Percentiles rank a stretch among this genome's conserved stretches.
phyloP scores from a whole-genome alignment of 257 asterid genomes.

The Phtheirospermum japonicum region DNA sequence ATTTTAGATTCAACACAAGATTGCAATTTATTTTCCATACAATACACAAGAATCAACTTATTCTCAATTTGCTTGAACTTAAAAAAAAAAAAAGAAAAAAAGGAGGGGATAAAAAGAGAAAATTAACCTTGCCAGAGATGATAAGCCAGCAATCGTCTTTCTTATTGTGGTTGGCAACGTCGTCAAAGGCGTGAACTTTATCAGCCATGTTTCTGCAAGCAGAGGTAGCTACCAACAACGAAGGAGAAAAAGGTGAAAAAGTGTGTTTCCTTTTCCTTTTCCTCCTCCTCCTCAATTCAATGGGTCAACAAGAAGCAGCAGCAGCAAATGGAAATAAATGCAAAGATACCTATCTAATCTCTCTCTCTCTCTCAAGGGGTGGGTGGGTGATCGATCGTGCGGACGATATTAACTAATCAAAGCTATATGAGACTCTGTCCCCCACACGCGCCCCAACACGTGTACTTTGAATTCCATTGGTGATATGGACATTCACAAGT shows the following conservation, averaged over 20 bases:
- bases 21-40: not conserved
- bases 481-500: too few species aligned
- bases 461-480: too few species aligned
- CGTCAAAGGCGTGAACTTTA: conserved; percentile 42
- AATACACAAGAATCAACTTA: not conserved
- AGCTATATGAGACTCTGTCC: too few species aligned
- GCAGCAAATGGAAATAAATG: not conserved
- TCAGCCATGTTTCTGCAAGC: conserved; percentile 35
- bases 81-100: not conserved
- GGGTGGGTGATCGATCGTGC: not conserved
- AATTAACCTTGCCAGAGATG: conserved; percentile 55
- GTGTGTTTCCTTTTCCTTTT: conserved; percentile 19
- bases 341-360: too few species aligned
- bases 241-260: not conserved
- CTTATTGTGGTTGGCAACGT: conserved; percentile 47
- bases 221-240: not conserved
- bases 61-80: not conserved
- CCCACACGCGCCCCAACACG: not conserved
- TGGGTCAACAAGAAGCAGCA: not conserved
- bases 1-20: not conserved
- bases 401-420: not conserved
- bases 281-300: not conserved
- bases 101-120: not conserved
- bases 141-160: conserved; percentile 65
- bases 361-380: too few species aligned